phyloP scores from a whole-genome alignment of 768 basidiomycete species.

The Amanita muscaria region DNA sequence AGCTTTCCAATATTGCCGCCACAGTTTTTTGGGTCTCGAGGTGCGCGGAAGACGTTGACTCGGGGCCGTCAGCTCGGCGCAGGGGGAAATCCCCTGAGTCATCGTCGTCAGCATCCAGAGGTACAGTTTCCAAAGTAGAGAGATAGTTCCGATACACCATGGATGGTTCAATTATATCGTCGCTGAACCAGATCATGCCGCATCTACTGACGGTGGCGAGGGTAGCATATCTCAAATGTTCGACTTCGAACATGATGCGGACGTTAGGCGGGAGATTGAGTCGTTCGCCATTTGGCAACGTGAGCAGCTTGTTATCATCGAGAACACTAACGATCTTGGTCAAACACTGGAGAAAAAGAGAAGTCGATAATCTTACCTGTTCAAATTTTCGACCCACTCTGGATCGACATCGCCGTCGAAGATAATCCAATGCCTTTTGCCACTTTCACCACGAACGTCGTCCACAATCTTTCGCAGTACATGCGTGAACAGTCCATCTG shows the following conservation, averaged over 20 bases:
- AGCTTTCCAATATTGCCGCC: conserved; percentile 65
- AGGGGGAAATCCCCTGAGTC: conserved; percentile 52
- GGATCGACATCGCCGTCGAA: conserved; percentile 99
- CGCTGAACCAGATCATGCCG: conserved; percentile 99
- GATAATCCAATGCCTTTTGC: conserved; percentile 97
- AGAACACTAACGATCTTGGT: conserved; percentile 58
- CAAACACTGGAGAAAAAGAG: conserved; percentile 8
- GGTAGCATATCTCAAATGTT: conserved; percentile 94
- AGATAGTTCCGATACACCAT: conserved; percentile 94
- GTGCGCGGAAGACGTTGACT: conserved; percentile 49
- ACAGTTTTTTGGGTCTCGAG: conserved; percentile 71
- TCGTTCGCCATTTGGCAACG: conserved; percentile 95
- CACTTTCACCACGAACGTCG: conserved; percentile 94
- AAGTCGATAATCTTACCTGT: conserved; percentile 59
- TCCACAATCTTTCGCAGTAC: conserved; percentile 97
- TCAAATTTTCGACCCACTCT: conserved; percentile 99
- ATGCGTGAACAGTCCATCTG: conserved; percentile 96
- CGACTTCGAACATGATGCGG: conserved; percentile 99
- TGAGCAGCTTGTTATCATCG: conserved; percentile 96
- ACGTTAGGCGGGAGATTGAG: conserved; percentile 95
- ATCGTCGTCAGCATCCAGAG: conserved; percentile 88
- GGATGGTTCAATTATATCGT: conserved; percentile 81
- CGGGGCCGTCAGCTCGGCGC: conserved; percentile 48
- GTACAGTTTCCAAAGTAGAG: conserved; percentile 57
- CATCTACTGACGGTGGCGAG: conserved; percentile 98